Evolutionary conservation across 192 early-diverging fungal genomes (phyloP).

Genomic region (Rhizoclosmatium sp.): DNA sequence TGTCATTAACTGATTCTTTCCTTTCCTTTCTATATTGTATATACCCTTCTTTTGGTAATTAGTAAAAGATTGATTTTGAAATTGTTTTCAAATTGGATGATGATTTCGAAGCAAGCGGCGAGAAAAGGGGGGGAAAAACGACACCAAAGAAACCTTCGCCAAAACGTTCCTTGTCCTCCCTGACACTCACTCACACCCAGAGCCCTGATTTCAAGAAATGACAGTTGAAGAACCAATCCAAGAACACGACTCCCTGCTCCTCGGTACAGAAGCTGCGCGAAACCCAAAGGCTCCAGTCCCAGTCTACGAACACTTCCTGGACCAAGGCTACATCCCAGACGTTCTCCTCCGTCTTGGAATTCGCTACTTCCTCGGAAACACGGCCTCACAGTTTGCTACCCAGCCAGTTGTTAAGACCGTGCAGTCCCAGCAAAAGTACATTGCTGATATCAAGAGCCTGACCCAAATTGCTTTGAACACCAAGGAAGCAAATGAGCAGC

Average conservation of each 20-base stretch:
- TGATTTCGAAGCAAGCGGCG: too few relatives aligned
- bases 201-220: background rate
- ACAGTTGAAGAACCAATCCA: background rate
- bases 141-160: too few relatives aligned
- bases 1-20: background rate
- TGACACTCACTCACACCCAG: too few relatives aligned
- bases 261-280: background rate
- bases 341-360: slow-evolving; percentile 57
- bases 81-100: too few relatives aligned
- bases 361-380: slow-evolving; percentile 49
- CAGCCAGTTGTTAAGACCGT: slow-evolving; percentile 17
- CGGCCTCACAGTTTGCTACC: slow-evolving; percentile 7
- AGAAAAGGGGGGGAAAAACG: too few relatives aligned
- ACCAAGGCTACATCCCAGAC: slow-evolving; percentile 56
- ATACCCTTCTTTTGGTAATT: too few relatives aligned
- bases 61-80: too few relatives aligned
- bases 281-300: background rate
- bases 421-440: slow-evolving; percentile 50
- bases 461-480: slow-evolving; percentile 63
- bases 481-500: slow-evolving; percentile 75
- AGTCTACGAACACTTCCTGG: slow-evolving; percentile 52
- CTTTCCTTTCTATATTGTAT: too few relatives aligned
- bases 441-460: slow-evolving; percentile 44
- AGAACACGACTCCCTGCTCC: background rate
- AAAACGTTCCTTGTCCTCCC: too few relatives aligned